Evolutionary conservation across 1,284 basidiomycete genomes (phyloP).

Genomic region (Cryptococcus amylolentus): DNA sequence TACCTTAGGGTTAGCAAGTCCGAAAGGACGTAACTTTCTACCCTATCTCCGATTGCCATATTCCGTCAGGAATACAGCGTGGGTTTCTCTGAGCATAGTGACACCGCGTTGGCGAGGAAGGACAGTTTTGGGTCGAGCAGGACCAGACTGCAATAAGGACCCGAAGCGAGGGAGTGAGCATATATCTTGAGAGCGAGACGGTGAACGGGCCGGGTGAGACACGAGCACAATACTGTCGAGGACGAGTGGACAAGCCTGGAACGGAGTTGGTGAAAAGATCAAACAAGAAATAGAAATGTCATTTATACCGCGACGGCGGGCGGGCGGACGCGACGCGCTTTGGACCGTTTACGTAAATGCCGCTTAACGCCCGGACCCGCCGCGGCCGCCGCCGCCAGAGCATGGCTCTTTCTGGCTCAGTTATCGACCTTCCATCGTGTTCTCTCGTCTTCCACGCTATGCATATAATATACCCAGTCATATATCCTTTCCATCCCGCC

Average conservation of each 20-base stretch:
- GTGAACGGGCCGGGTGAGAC: too few species aligned
- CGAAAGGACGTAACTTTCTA: background rate
- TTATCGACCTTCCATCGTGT: too few species aligned
- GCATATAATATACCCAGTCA: too few species aligned
- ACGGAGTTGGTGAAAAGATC: constrained; percentile 14
- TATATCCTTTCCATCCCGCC: too few species aligned
- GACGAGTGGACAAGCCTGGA: background rate
- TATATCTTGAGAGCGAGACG: too few species aligned
- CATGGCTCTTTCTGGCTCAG: too few species aligned
- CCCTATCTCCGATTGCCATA: background rate
- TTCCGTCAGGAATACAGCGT: background rate
- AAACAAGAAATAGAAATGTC: constrained; percentile 13
- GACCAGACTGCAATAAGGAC: background rate
- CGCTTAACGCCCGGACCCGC: too few species aligned
- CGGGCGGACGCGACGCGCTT: constrained; percentile 5
- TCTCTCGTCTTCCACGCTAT: too few species aligned
- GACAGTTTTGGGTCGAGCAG: too few species aligned
- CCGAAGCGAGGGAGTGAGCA: too few species aligned
- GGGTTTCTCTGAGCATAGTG: constrained; percentile 1
- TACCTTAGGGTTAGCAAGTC: constrained; percentile 6
- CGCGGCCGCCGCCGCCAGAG: too few species aligned
- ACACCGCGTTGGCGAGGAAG: background rate
- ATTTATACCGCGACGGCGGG: constrained; percentile 17
- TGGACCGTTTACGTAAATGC: background rate
- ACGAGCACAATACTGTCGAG: too few species aligned